Evolutionary conservation across 139 green algal genomes (phyloP).

Genomic region (Auxenochlorella protothecoides): DNA sequence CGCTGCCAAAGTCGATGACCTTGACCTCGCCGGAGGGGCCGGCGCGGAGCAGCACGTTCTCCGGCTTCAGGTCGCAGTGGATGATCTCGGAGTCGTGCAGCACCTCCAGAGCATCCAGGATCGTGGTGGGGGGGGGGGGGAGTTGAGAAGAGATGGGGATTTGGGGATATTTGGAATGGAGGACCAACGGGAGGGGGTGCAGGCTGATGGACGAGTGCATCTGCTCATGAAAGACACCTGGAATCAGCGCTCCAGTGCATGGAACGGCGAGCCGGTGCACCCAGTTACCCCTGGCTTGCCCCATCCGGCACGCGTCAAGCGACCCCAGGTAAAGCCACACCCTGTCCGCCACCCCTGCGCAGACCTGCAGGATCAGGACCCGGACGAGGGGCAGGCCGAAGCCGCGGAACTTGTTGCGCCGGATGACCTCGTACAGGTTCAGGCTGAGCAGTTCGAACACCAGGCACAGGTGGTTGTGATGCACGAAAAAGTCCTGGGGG

Average conservation of each 20-base stretch:
- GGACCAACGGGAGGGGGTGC: no score
- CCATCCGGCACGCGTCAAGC: no score
- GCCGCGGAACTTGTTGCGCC: constrained; percentile 84
- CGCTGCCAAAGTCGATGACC: constrained; percentile 95
- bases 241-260: no score
- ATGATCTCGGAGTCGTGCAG: constrained; percentile 80
- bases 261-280: no score
- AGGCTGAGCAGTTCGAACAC: constrained; percentile 93
- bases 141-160: neutral
- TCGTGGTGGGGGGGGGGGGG: constrained; percentile 34
- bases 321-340: no score
- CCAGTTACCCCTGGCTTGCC: no score
- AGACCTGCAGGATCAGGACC: constrained; percentile 62
- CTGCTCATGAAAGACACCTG: no score
- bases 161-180: no score
- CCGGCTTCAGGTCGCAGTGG: constrained; percentile 98
- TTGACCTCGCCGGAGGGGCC: constrained; percentile 67
- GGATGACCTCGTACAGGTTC: constrained; percentile 97
- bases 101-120: constrained; percentile 75
- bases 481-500: constrained; percentile 78
- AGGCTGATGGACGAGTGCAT: no score
- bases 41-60: constrained; percentile 88
- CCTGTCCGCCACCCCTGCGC: neutral
- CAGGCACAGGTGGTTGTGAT: constrained; percentile 88
- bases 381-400: constrained; percentile 81